Base-by-base conservation (phyloP, 371 early-diverging fungal genomes). In the Rhizomucor miehei region DNA sequence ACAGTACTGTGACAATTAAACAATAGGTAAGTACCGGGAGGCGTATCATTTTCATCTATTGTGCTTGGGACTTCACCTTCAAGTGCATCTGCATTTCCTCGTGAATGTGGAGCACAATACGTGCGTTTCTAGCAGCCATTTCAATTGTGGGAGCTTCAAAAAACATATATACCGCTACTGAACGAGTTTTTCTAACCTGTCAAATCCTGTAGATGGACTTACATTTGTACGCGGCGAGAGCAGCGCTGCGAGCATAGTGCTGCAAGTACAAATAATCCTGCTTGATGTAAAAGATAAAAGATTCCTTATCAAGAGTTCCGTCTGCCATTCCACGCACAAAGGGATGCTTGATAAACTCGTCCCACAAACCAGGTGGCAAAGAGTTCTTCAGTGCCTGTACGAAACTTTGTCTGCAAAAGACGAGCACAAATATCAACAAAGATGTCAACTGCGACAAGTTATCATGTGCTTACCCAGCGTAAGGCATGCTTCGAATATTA, bases 181-280 rank as follows among this genome's bases (percentile, higher is more conserved):
- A n/a, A n/a, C n/a, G n/a, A n/a, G n/a, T n/a, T n/a, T n/a, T n/a
- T n/a, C 2, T 20, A 24, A 3, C 23, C 21, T 10, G 1, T 74
- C 68, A 6, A 59, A 56, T 13, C 64, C 61, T 21, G 67, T 66
- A 19, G 52, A 75, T 62, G 12, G 67, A 24, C 52, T 64, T 75
- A 65, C 82, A 82, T 66, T 91, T 90, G 73, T 79, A 91, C 1
- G 87, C 86, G 13, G 89, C 89, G 44, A 93, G 66, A 6, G 90
- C 86, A 41, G 88, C 82, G 11, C 81, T 80, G 1, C 91, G 79
- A 4, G 93, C 91, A 68, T 89, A 93, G 44, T 89, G 89, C 55
- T 83, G 79, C 49, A 91, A 58, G 64, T 87, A 91, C 25, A 89
- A 65, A 58, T 90, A 91, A 66, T 93, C 93, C 57, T 93, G 93